Evolutionary conservation across 2,329 filamentous ascomycete species (phyloP), one percentile per base, ranked within the genome.

Genomic region (Botrytis pseudocinerea): DNA sequence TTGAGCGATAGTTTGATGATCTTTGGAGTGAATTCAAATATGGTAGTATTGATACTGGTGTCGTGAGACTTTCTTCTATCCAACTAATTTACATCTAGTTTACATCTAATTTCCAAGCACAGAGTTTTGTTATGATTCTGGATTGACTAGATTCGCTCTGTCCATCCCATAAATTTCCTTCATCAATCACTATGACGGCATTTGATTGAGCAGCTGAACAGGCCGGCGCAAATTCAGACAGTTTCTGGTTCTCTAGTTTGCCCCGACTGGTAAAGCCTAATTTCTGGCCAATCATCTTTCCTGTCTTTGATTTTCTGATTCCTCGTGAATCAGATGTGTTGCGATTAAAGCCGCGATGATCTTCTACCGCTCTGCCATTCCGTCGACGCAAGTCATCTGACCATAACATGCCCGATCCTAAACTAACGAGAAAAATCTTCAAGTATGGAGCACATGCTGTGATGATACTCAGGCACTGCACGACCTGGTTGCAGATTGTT

Each of bases 381-480:
- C 71, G 42, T 35, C 71, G 71, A 32, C 71, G 71, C 38, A 73
- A 42, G 35, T 73, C 57, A 40, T 73, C 71, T 18, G 32, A n/a
- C 28, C 71, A 42, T 32, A 73, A 35, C 42, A 73, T 25, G 6
- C 71, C 71, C 3, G 71, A 73, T 20, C 69, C 54, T 7, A 73
- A 57, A 44, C 71, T 73, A n/a, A 25, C 16, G 3, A 69, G 51
- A 48, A 73, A 73, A 4, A 46, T 57, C 22, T 73, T 73, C 22
- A 70, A 57, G 25, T 69, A 73, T n/a, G 71, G 71, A 44, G 62
- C 25, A 20, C 71, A 73, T 4, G 71, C 71, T 25, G 71, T 73
- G 32, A 70, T 44, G 10, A 70, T 63, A n/a, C 64, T 73, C 9
- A 73, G 42, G n/a, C 54, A 69, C 40, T 70, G 64, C 16, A 70